Evolutionary conservation across 495 filamentous ascomycete species (phyloP), one percentile per base, ranked within the genome.

Genomic region (Aspergillus indologenus): DNA sequence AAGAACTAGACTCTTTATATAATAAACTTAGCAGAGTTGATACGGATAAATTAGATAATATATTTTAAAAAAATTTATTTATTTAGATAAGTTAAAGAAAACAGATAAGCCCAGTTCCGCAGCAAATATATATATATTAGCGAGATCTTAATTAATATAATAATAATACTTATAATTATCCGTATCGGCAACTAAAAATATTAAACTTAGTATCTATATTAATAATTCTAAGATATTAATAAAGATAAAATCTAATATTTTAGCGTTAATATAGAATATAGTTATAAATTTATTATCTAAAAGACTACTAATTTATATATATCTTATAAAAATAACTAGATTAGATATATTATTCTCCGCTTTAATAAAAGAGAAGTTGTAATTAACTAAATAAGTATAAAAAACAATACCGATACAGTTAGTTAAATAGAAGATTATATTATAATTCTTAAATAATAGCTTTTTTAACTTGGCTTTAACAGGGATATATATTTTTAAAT

Each of bases 381-480:
- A 34, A 40, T 20, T 40, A 40, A 40, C n/a, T 53, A 19, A 19
- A 53, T 53, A 53, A 40, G 34, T 40, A 40, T 34, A 53, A 18
- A 53, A 22, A 20, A 53, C 42, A 17, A 19, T 52, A 52, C 23
- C 21, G 21, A 49, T 22, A 51, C 18, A 12, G 24, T 31, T 40
- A 22, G 22, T 19, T 53, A 53, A 14, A 42, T 24, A 34, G 5
- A 53, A 53, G 6, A 53, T 53, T 40, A 53, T 34, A 53, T 53
- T 53, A 17, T 53, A 53, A 42, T 40, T 42, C 22, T n/a, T n/a
- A n/a, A 1, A 40, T 1, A 14, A 9, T 29, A 29, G n/a, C n/a
- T 29, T 9, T 29, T 40, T 40, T 40, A 6, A 40, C 34, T 40
- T 40, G 12, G 12, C 12, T 40, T 40, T 40, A 40, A 40, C 12